Conservation (phyloP, 2,329 filamentous ascomycete genomes). For the Graphilbum sp. region DNA sequence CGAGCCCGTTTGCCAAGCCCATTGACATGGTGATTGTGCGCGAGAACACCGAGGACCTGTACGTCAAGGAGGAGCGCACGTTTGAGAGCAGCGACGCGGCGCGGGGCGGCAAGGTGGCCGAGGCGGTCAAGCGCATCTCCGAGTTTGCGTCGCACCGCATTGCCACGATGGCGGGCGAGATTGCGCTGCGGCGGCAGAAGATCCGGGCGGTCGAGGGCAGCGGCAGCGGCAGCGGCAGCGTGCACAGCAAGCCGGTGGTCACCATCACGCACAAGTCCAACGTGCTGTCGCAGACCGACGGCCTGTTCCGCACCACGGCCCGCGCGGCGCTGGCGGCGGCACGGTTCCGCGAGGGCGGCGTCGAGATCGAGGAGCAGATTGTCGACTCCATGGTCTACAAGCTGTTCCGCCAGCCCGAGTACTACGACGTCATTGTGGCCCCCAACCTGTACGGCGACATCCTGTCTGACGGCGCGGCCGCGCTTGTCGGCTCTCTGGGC, state of each 20-base stretch:
- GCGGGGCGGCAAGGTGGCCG: conserved; percentile 63
- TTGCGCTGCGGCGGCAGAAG: conserved; percentile 73
- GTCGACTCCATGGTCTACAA: conserved; percentile 99
- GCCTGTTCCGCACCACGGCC: conserved; percentile 74
- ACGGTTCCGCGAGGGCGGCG: conserved; percentile 34
- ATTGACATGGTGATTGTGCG: conserved; percentile 97
- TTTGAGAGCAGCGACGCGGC: conserved; percentile 43
- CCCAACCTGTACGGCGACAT: conserved; percentile 98
- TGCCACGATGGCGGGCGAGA: conserved; percentile 84
- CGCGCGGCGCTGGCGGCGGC: conserved; percentile 52
- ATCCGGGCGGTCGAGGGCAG: conserved; percentile 45
- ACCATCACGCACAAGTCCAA: conserved; percentile 99
- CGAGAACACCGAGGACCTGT: conserved; percentile 97
- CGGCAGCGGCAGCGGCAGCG: too few relatives aligned
- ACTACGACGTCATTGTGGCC: conserved; percentile 95
- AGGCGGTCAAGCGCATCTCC: conserved; percentile 95
- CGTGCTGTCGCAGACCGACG: conserved; percentile 90
- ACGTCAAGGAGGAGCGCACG: conserved; percentile 92
- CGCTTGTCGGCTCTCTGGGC: conserved; percentile 79
- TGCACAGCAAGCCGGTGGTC: conserved; percentile 57
- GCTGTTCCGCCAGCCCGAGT: conserved; percentile 86
- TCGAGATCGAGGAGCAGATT: conserved; percentile 87
- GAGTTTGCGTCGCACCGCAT: conserved; percentile 75
- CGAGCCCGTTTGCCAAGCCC: conserved; percentile 32
- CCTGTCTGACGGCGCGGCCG: conserved; percentile 85